Evolutionary conservation across 2,329 filamentous ascomycete genomes (phyloP).

Genomic region (Pseudogymnoascus sp.): DNA sequence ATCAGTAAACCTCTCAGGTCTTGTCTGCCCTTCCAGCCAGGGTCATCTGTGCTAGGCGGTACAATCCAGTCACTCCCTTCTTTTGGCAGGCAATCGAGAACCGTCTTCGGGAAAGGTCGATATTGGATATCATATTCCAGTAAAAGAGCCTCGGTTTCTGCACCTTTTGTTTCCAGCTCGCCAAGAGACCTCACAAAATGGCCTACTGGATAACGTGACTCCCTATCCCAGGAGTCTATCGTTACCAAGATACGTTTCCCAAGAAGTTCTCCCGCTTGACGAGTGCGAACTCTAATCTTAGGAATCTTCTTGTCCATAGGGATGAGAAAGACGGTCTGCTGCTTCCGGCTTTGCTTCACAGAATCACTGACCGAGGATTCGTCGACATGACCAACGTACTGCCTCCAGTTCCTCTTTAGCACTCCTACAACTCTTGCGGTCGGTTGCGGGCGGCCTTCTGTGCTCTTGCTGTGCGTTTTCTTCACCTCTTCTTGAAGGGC

Average conservation of each 20-base stretch:
- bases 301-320: constrained; percentile 98
- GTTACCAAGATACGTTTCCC: constrained; percentile 89
- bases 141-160: constrained; percentile 89
- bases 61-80: constrained; percentile 95
- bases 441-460: constrained; percentile 74
- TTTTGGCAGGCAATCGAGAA: constrained; percentile 82
- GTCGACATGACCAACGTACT: constrained; percentile 95
- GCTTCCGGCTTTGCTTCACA: constrained; percentile 68
- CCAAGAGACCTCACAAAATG: constrained; percentile 91
- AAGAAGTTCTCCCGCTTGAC: constrained; percentile 79
- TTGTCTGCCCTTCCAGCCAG: constrained; percentile 76
- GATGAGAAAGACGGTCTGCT: constrained; percentile 89
- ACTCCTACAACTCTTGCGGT: constrained; percentile 89
- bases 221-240: constrained; percentile 91
- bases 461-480: constrained; percentile 67
- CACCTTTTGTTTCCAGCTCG: constrained; percentile 92
- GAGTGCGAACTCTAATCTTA: constrained; percentile 86
- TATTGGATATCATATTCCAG: constrained; percentile 98
- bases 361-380: constrained; percentile 71
- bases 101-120: constrained; percentile 89
- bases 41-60: constrained; percentile 67
- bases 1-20: constrained; percentile 82
- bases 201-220: constrained; percentile 84
- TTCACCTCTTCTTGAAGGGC: constrained; percentile 88
- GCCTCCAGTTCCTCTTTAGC: constrained; percentile 93